Conservation (phyloP, 148 eudicot genomes). For the Linanthus parryae region DNA sequence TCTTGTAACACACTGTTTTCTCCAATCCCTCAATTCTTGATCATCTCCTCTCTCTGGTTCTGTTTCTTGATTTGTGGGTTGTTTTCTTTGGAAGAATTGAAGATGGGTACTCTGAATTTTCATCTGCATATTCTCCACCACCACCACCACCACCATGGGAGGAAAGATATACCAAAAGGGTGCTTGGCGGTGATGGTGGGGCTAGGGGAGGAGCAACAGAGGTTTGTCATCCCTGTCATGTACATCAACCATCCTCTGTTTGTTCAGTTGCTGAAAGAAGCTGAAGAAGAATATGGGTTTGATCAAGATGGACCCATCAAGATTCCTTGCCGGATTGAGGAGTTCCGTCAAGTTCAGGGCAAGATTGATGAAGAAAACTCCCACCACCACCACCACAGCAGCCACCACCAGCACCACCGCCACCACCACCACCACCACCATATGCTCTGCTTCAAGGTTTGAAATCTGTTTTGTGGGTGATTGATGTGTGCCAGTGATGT, state of each 20-base stretch:
- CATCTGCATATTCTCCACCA: constrained; percentile 16
- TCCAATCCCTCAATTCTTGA: no score
- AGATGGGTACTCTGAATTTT: constrained; percentile 36
- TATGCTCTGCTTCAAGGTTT: no score
- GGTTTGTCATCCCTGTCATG: constrained; percentile 63
- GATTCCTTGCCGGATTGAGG: constrained; percentile 79
- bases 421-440: no score
- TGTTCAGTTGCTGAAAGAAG: constrained; percentile 59
- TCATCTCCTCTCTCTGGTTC: no score
- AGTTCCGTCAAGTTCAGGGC: constrained; percentile 51
- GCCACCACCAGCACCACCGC: no score
- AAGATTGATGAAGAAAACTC: constrained; percentile 48
- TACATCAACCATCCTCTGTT: constrained; percentile 81
- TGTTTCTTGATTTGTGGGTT: no score
- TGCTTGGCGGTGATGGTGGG: constrained; percentile 72
- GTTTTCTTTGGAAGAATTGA: no score
- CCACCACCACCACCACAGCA: constrained; percentile 25
- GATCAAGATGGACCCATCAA: constrained; percentile 73
- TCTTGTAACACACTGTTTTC: no score
- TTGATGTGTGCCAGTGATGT: no score
- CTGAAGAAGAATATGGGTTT: constrained; percentile 88
- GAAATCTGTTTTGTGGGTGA: no score
- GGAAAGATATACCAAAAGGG: constrained; percentile 57
- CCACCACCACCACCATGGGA: constrained; percentile 14
- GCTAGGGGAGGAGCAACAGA: constrained; percentile 52